These are phyloP conservation scores for Triticum urartu DNA, from an alignment of 176 grass and related monocot genomes.

Conservation along the genomic window DNA sequence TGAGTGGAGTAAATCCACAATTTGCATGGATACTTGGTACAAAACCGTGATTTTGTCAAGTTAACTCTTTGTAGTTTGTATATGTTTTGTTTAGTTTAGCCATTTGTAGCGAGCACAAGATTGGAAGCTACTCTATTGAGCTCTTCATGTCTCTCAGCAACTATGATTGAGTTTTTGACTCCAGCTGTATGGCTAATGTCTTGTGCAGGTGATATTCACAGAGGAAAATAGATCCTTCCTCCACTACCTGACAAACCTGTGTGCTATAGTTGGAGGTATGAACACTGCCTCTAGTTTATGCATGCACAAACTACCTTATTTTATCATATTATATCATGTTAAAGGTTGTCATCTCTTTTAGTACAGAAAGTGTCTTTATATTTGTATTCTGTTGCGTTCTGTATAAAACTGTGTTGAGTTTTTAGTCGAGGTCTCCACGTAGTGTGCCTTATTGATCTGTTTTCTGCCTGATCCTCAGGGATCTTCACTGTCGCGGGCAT, in stretches of 20 bases:
- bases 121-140: slow-evolving; percentile 13
- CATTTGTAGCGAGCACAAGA: neutral
- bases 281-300: slow-evolving; percentile 17
- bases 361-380: neutral
- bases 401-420: neutral
- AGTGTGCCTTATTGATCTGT: neutral
- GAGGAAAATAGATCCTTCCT: slow-evolving; percentile 80
- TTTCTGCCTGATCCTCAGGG: slow-evolving; percentile 46
- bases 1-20: neutral
- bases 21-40: neutral
- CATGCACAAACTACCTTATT: neutral
- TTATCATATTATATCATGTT: neutral
- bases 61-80: neutral
- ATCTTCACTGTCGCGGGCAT: slow-evolving; percentile 95
- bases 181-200: slow-evolving; percentile 8
- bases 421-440: neutral
- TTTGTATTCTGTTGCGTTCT: neutral
- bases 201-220: slow-evolving; percentile 84
- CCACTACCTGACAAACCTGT: slow-evolving; percentile 89
- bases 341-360: slow-evolving; percentile 10
- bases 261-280: slow-evolving; percentile 94
- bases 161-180: slow-evolving; percentile 5
- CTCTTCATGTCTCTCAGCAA: neutral
- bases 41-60: neutral
- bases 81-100: neutral